Conservation (phyloP, 2,329 filamentous ascomycete genomes). For the Herpotrichia juniperi region DNA sequence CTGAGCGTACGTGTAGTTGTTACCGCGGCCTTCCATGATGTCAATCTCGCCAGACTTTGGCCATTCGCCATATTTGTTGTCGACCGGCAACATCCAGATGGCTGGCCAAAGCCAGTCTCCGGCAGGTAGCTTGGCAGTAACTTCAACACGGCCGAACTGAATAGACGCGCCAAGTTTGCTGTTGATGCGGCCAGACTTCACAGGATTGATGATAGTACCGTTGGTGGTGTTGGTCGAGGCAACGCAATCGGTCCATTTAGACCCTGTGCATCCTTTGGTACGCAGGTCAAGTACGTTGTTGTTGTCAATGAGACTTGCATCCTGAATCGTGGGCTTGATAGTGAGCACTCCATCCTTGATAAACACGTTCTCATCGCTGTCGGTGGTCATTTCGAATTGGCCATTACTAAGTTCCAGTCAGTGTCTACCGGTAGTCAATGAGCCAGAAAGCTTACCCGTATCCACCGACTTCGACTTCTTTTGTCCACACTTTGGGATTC, state of each 20-base stretch:
- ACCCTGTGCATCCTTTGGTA: slow-evolving; percentile 71
- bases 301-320: slow-evolving; percentile 67
- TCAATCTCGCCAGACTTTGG: slow-evolving; percentile 84
- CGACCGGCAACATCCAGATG: slow-evolving; percentile 86
- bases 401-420: slow-evolving; percentile 68
- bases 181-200: slow-evolving; percentile 78
- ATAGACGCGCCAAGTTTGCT: slow-evolving; percentile 73
- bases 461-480: slow-evolving; percentile 76
- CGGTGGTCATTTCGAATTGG: slow-evolving; percentile 79
- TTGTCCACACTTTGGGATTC: slow-evolving; percentile 69
- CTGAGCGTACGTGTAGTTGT: slow-evolving; percentile 76
- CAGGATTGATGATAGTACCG: slow-evolving; percentile 76
- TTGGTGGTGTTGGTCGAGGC: slow-evolving; percentile 78
- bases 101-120: slow-evolving; percentile 92
- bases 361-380: slow-evolving; percentile 74
- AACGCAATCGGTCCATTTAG: slow-evolving; percentile 66
- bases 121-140: slow-evolving; percentile 74
- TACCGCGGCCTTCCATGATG: slow-evolving; percentile 79
- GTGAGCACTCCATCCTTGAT: slow-evolving; percentile 71
- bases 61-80: slow-evolving; percentile 76
- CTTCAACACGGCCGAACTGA: slow-evolving; percentile 82
- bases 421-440: slow-evolving; percentile 4
- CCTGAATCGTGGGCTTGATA: slow-evolving; percentile 80
- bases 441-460: slow-evolving; percentile 67
- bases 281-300: slow-evolving; percentile 73